Conservation (phyloP, 1,284 basidiomycete genomes). For the Prillingera fragicola region DNA sequence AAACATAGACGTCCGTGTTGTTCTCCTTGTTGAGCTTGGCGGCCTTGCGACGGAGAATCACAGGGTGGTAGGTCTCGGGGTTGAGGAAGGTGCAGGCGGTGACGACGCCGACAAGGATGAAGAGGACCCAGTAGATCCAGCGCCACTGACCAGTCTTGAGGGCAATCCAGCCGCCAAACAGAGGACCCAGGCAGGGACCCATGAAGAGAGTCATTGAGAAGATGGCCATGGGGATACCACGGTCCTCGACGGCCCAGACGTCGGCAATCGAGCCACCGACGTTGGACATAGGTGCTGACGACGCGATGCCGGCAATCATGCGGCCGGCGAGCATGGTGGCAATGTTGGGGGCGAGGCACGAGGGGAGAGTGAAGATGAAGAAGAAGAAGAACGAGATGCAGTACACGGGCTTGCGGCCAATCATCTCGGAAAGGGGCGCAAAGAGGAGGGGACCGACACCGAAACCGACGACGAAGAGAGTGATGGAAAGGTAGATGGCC, state of each 20-base stretch:
- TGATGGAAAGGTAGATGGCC: constrained; percentile 46
- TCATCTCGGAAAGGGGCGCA: constrained; percentile 45
- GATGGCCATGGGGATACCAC: constrained; percentile 49
- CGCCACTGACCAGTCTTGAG: constrained; percentile 42
- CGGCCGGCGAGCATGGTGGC: constrained; percentile 50
- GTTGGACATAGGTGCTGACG: constrained; percentile 51
- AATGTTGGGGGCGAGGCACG: constrained; percentile 48
- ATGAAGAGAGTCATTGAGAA: constrained; percentile 45
- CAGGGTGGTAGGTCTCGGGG: constrained; percentile 47
- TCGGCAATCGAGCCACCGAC: constrained; percentile 51
- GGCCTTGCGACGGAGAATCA: constrained; percentile 43
- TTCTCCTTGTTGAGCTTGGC: constrained; percentile 43
- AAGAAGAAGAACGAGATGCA: constrained; percentile 47
- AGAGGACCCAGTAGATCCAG: constrained; percentile 50
- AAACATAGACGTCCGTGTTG: constrained; percentile 40
- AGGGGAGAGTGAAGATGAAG: constrained; percentile 50
- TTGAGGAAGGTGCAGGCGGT: constrained; percentile 33
- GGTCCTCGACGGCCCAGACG: constrained; percentile 47
- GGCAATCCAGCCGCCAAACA: constrained; percentile 46
- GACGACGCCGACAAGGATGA: constrained; percentile 42
- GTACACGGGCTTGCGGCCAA: constrained; percentile 47
- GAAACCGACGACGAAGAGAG: constrained; percentile 51
- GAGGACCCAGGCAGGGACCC: constrained; percentile 48
- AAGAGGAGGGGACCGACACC: constrained; percentile 48
- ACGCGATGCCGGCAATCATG: constrained; percentile 49